phyloP scores from a whole-genome alignment of 1,284 basidiomycete genomes.

The Trichosporon sp. region DNA sequence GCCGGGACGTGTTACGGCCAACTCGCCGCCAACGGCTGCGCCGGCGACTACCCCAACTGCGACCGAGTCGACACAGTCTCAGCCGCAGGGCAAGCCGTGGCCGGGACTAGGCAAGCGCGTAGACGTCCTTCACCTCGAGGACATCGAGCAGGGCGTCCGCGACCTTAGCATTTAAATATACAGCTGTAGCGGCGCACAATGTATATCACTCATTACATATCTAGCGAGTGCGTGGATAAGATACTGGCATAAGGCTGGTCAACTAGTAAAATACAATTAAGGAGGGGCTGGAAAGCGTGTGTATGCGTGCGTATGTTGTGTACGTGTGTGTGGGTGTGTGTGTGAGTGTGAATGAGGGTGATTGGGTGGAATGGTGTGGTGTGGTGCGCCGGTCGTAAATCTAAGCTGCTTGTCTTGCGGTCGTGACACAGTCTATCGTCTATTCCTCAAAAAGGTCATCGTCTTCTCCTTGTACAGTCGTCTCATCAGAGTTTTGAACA shows the following conservation, averaged over 20 bases:
- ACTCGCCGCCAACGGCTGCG: not conserved
- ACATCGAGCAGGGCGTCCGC: not conserved
- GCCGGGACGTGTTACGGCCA: not conserved
- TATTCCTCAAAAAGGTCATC: not conserved
- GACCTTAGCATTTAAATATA: not conserved
- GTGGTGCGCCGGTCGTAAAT: not conserved
- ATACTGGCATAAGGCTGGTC: not conserved
- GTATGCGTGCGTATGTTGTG: too few species aligned
- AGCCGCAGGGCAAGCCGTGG: conserved; percentile 66
- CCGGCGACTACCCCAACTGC: not conserved
- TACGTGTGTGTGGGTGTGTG: too few species aligned
- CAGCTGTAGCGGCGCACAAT: too few species aligned
- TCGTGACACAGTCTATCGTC: not conserved
- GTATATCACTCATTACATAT: not conserved
- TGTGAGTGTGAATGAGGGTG: not conserved
- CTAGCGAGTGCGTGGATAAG: not conserved
- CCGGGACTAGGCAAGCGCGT: conserved; percentile 57
- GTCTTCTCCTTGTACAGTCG: not conserved
- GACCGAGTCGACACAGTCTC: conserved; percentile 49
- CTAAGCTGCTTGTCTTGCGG: too few species aligned
- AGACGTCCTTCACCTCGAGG: conserved; percentile 29
- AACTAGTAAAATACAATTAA: not conserved
- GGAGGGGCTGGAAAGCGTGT: too few species aligned
- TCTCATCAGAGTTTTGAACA: not conserved
- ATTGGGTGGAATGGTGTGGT: not conserved